Conservation (phyloP, 441 rosid species). For the Gossypium davidsonii region DNA sequence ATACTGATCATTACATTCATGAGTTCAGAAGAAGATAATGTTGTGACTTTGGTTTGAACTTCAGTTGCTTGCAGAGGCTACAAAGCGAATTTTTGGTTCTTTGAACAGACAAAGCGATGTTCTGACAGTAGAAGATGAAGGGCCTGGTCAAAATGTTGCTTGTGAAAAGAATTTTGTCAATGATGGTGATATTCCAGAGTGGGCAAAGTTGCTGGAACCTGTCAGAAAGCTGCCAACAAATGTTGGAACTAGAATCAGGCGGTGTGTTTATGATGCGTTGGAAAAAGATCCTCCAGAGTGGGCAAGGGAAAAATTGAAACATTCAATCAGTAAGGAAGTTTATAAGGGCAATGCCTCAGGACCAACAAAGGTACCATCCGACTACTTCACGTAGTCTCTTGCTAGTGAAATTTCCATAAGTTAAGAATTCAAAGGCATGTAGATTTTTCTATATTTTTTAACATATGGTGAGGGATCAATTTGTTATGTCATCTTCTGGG, state of each 20-base stretch:
- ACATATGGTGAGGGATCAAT: not conserved
- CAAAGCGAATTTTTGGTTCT: conserved; percentile 59
- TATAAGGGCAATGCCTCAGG: conserved; percentile 99
- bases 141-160: conserved; percentile 43
- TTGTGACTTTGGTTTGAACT: conserved; percentile 21
- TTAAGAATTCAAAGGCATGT: not conserved
- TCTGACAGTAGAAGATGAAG: conserved; percentile 66
- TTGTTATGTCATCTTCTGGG: not conserved
- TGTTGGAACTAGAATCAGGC: conserved; percentile 97
- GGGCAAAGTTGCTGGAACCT: conserved; percentile 85
- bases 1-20: not conserved
- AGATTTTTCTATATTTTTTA: not conserved
- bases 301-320: conserved; percentile 81
- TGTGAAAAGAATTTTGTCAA: conserved; percentile 39
- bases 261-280: conserved; percentile 84
- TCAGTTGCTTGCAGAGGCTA: conserved; percentile 99
- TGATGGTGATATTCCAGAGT: conserved; percentile 70
- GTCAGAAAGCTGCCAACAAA: conserved; percentile 96
- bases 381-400: not conserved
- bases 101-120: conserved; percentile 50
- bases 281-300: conserved; percentile 84
- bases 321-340: conserved; percentile 92
- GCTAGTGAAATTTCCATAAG: not conserved
- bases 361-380: conserved; percentile 79
- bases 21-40: conserved; percentile 1